phyloP scores from a whole-genome alignment of 169 alveolate genomes.

The Theileria luwenshuni region DNA sequence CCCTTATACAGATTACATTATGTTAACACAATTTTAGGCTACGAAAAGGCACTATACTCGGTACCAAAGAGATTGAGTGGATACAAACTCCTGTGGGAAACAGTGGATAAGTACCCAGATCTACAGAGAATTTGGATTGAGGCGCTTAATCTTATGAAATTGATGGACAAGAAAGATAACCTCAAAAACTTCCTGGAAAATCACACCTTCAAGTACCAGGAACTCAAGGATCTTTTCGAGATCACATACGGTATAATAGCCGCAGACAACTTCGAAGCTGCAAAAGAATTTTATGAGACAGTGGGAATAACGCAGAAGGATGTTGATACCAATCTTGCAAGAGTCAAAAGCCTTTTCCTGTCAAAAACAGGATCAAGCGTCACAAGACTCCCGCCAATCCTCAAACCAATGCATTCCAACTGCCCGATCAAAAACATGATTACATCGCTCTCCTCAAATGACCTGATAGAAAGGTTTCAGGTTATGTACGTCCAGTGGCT shows the following conservation, averaged over 20 bases:
- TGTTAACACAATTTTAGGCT: conserved; percentile 17
- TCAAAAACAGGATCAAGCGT: conserved; percentile 55
- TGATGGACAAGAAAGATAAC: conserved; percentile 45
- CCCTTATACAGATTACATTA: neutral
- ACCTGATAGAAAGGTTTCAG: conserved; percentile 53
- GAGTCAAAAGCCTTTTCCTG: conserved; percentile 36
- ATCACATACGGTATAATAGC: conserved; percentile 64
- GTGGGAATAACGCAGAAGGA: conserved; percentile 60
- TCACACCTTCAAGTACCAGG: conserved; percentile 53
- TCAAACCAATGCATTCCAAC: conserved; percentile 41
- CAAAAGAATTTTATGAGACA: conserved; percentile 55
- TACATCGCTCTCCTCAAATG: conserved; percentile 57
- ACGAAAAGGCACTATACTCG: conserved; percentile 42
- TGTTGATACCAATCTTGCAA: conserved; percentile 45
- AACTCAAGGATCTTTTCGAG: conserved; percentile 51
- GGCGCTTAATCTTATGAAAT: conserved; percentile 46
- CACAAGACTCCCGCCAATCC: conserved; percentile 61
- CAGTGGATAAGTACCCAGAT: conserved; percentile 48
- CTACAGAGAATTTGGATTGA: conserved; percentile 42
- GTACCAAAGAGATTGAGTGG: conserved; percentile 62
- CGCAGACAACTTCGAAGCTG: conserved; percentile 39
- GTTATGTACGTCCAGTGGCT: conserved; percentile 37
- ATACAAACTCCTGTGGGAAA: conserved; percentile 36
- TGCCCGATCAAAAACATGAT: conserved; percentile 63
- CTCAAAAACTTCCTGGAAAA: conserved; percentile 38